These are phyloP conservation scores for Neurospora tetraspora DNA, from an alignment of 495 filamentous ascomycete species.

Conservation along the genomic window DNA sequence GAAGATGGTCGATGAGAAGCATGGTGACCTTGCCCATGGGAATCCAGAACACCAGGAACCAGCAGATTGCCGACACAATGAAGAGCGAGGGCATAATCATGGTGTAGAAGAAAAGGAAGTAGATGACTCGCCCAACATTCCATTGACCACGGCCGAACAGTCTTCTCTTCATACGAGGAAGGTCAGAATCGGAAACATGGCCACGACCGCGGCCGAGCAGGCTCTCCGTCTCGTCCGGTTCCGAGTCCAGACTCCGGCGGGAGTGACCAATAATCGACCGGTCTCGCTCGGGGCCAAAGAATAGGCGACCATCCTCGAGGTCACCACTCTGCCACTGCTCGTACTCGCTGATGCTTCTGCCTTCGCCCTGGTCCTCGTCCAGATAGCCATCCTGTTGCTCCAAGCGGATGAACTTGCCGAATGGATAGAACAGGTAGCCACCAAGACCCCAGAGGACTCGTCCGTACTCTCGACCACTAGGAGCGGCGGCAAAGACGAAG, in stretches of 20 bases:
- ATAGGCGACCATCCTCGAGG: slow-evolving; percentile 85
- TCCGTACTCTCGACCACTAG: slow-evolving; percentile 79
- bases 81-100: slow-evolving; percentile 83
- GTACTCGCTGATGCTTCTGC: slow-evolving; percentile 97
- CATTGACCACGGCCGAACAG: slow-evolving; percentile 94
- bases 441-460: slow-evolving; percentile 74
- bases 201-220: slow-evolving; percentile 58
- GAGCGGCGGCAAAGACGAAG: slow-evolving; percentile 67
- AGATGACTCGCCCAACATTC: slow-evolving; percentile 87
- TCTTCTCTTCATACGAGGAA: slow-evolving; percentile 63
- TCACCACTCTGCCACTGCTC: slow-evolving; percentile 99
- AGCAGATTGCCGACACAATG: slow-evolving; percentile 78
- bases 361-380: slow-evolving; percentile 96
- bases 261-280: slow-evolving; percentile 83
- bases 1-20: slow-evolving; percentile 82
- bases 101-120: slow-evolving; percentile 95
- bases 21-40: slow-evolving; percentile 95
- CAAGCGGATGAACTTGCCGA: slow-evolving; percentile 89
- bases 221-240: slow-evolving; percentile 74
- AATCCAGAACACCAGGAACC: slow-evolving; percentile 95
- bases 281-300: slow-evolving; percentile 78
- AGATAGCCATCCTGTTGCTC: slow-evolving; percentile 89
- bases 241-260: slow-evolving; percentile 78
- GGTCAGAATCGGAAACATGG: slow-evolving; percentile 32
- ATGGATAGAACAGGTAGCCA: slow-evolving; percentile 86